These are phyloP conservation scores for Pyrenophora tritici-repentis DNA, from an alignment of 2,329 filamentous ascomycete species.

Conservation along the genomic window DNA sequence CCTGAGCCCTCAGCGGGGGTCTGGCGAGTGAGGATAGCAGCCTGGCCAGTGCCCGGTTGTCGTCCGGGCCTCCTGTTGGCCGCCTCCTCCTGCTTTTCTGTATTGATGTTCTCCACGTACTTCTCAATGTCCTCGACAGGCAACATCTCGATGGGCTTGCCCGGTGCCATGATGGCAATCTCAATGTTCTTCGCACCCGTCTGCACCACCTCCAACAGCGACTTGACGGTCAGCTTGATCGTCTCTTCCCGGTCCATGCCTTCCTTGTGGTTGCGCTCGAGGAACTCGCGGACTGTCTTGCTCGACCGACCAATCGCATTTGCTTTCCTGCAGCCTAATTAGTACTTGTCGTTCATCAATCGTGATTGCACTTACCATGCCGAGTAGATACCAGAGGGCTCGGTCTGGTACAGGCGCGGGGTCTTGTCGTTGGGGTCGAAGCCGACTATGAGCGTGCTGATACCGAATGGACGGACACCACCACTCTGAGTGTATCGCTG, in stretches of 20 bases:
- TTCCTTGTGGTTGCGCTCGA: constrained; percentile 98
- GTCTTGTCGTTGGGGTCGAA: constrained; percentile 92
- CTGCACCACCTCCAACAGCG: constrained; percentile 94
- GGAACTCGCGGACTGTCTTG: constrained; percentile 98
- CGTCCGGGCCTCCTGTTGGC: constrained; percentile 80
- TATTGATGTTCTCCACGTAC: constrained; percentile 98
- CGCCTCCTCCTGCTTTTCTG: constrained; percentile 98
- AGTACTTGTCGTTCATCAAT: constrained; percentile 1
- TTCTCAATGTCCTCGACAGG: constrained; percentile 94
- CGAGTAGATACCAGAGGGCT: constrained; percentile 99
- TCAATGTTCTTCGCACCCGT: constrained; percentile 99
- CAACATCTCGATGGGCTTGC: constrained; percentile 89
- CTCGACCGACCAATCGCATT: constrained; percentile 97
- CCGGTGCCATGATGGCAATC: constrained; percentile 96
- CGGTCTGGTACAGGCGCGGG: constrained; percentile 93
- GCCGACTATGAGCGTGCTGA: constrained; percentile 97
- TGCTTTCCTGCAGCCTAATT: constrained; percentile 75
- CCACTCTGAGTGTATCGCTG: constrained; percentile 99
- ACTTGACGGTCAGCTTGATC: constrained; percentile 97
- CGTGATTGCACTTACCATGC: constrained; percentile 74
- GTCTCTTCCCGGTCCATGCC: constrained; percentile 96
- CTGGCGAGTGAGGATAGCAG: constrained; percentile 74
- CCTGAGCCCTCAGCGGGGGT: constrained; percentile 47
- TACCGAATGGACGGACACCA: constrained; percentile 97
- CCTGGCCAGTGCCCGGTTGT: constrained; percentile 69